These are phyloP conservation scores for Bruguiera gymnorhiza DNA, from an alignment of 345 rosid genomes.

Conservation along the genomic window DNA sequence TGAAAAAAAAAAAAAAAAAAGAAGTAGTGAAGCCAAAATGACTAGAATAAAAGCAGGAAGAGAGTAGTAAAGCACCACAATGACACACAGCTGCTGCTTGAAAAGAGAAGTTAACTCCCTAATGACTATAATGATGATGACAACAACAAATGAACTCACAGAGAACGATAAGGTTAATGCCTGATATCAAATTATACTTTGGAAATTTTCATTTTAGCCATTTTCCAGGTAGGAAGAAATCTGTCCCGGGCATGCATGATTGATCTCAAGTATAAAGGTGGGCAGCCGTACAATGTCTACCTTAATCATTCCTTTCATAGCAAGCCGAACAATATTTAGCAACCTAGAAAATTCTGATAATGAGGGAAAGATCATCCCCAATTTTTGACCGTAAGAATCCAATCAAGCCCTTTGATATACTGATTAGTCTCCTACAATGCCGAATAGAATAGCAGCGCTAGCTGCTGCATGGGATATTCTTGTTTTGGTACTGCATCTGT, in stretches of 20 bases:
- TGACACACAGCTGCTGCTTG: no score
- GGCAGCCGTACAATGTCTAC: neutral
- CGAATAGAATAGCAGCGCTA: no score
- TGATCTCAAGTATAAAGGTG: constrained; percentile 9
- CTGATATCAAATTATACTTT: constrained; percentile 9
- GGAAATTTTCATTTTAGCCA: constrained; percentile 1
- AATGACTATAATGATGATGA: no score
- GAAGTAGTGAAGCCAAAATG: no score
- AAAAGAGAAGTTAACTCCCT: no score
- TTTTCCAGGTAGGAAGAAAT: neutral
- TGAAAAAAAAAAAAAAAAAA: no score
- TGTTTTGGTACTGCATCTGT: no score
- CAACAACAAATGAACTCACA: no score
- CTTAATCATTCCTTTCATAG: constrained; percentile 6
- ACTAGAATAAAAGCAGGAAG: no score
- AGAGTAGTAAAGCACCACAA: no score
- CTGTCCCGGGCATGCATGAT: constrained; percentile 15
- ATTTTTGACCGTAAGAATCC: neutral
- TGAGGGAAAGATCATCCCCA: neutral
- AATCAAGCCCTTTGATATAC: neutral
- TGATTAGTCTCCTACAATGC: no score
- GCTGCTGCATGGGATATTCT: no score
- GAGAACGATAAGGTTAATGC: neutral
- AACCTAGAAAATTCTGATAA: neutral
- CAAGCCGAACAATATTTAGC: constrained; percentile 4